These are phyloP conservation scores for Tuber microsphaerosporum DNA, from an alignment of 495 filamentous ascomycete species.

Conservation along the genomic window DNA sequence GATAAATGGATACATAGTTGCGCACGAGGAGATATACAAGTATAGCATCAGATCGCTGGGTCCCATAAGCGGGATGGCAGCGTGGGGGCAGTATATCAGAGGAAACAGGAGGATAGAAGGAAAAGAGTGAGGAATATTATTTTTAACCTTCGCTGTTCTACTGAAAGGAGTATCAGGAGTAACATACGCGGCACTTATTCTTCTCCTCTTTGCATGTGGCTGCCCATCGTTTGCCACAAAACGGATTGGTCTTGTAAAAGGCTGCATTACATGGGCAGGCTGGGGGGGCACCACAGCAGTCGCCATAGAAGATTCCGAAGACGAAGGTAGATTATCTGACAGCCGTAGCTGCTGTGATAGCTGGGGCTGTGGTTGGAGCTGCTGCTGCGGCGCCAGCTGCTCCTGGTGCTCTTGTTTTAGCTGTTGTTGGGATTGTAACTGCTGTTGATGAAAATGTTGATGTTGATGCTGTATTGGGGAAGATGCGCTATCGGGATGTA, in stretches of 20 bases:
- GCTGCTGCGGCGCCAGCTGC: constrained; percentile 4
- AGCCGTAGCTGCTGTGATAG: constrained; percentile 16
- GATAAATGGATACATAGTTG: constrained; percentile 23
- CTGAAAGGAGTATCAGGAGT: constrained; percentile 13
- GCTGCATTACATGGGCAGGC: constrained; percentile 32
- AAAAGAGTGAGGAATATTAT: constrained; percentile 14
- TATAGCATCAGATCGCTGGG: constrained; percentile 26
- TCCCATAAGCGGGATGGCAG: constrained; percentile 8
- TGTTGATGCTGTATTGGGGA: constrained; percentile 12
- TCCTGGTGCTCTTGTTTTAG: constrained; percentile 17
- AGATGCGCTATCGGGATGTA: constrained; percentile 15
- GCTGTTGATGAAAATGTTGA: constrained; percentile 8
- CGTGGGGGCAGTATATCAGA: constrained; percentile 18
- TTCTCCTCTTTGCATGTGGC: constrained; percentile 69
- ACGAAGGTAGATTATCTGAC: constrained; percentile 13
- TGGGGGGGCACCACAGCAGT: constrained; percentile 31
- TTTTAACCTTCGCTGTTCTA: constrained; percentile 22
- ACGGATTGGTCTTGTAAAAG: constrained; percentile 54
- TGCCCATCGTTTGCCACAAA: constrained; percentile 78
- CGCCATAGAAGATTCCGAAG: constrained; percentile 29
- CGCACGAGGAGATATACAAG: constrained; percentile 17
- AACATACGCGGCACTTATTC: constrained; percentile 73
- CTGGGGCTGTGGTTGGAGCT: constrained; percentile 8
- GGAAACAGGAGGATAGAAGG: constrained; percentile 25
- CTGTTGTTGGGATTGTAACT: not conserved